Base-by-base conservation (phyloP, 2,329 filamentous ascomycete genomes). In the Aspergillus sp. region DNA sequence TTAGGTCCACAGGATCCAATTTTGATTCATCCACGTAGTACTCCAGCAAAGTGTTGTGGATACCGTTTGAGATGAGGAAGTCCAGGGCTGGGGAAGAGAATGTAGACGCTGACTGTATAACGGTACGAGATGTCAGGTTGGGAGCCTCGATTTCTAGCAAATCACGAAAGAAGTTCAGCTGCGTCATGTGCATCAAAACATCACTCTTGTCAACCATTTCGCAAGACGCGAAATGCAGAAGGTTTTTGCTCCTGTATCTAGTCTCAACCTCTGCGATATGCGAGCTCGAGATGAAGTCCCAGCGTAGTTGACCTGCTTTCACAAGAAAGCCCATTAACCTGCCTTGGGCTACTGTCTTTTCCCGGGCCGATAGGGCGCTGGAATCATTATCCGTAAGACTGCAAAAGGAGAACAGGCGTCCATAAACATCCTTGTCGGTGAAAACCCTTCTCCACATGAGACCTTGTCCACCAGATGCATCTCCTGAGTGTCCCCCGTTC, bases 401-500 rank as follows among this genome's bases (percentile, higher is more conserved):
- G 64, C 81, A 85, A 51, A 81, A 75, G 30, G 80, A 78, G 70
- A 85, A 88, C 32, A 87, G 74, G 7, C 80, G 72, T 1, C 74
- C 75, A 62, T 86, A 86, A 6, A 87, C 79, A 64, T 86, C 79
- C 57, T 77, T 80, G 61, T 88, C 85, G 2, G 79, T 78, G 64
- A 88, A 87, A 1, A 88, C 63, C 17, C 85, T 80, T 65, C 84
- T 81, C 85, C 85, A 87, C 65, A 88, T 76, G 1, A 85, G 71
- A 0, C 81, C 81, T 61, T 82, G 80, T 4, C 80, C 79, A 64
- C 59, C 62, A 50, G 64, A 65, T 7, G 56, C 53, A 12, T 67
- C 66, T 36, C 66, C 63, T 8, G 55, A 45, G 3, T 61, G 56
- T 57, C 65, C 66, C 15, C 61, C 63, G 51, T 65, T 67, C 57